phyloP scores from a whole-genome alignment of 495 filamentous ascomycete species.

The Acidiella bohemica region DNA sequence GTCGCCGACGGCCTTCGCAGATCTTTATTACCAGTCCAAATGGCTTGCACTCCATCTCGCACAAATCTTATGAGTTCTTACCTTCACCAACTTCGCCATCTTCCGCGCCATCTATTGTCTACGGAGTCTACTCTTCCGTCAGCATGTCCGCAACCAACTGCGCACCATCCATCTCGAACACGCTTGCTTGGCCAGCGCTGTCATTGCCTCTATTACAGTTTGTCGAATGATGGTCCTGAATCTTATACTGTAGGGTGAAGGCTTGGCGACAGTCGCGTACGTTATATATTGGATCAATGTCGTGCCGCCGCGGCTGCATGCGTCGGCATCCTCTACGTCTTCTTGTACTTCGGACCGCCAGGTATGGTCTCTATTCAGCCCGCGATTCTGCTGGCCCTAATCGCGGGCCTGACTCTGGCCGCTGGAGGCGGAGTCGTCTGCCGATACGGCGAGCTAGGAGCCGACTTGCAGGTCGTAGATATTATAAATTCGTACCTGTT shows the following conservation, averaged over 20 bases:
- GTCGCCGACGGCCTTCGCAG: too few species aligned
- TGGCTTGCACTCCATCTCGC: background rate
- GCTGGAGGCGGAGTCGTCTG: slow-evolving; percentile 2
- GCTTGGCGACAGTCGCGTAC: background rate
- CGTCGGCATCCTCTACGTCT: background rate
- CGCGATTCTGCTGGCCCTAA: background rate
- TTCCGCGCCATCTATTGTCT: background rate
- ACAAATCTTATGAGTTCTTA: background rate
- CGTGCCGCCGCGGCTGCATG: background rate
- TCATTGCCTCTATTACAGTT: slow-evolving; percentile 1
- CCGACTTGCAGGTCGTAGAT: background rate
- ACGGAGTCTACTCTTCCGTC: background rate
- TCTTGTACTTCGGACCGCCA: background rate
- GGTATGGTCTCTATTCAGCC: background rate
- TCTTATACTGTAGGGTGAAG: background rate
- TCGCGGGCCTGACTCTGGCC: background rate
- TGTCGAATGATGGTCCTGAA: background rate
- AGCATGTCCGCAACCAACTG: background rate
- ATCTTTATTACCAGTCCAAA: slow-evolving; percentile 2
- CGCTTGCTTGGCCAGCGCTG: background rate
- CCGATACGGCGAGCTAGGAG: background rate
- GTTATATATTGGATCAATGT: slow-evolving; percentile 3
- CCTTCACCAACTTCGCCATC: background rate
- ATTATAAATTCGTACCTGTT: slow-evolving; percentile 2
- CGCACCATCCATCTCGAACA: background rate